Evolutionary conservation across 371 early-diverging fungal genomes (phyloP).

Genomic region (Syncephalastrum contaminatum): DNA sequence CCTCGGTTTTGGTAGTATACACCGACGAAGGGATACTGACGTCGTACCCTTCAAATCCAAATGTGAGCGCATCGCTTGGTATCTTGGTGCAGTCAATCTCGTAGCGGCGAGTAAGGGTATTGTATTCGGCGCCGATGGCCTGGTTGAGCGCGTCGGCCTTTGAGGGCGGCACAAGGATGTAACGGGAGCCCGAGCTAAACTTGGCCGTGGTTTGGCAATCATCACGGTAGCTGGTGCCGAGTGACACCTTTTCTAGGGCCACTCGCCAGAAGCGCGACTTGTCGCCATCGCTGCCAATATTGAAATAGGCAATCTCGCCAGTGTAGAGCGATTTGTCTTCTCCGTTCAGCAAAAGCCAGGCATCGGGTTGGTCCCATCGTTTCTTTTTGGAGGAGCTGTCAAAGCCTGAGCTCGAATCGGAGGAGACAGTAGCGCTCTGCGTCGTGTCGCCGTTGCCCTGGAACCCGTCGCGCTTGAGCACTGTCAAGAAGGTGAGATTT

Average conservation of each 20-base stretch:
- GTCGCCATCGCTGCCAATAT: too few species aligned
- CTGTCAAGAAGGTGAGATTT: too few species aligned
- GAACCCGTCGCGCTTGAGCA: too few species aligned
- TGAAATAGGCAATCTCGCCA: too few species aligned
- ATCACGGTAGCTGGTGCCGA: too few species aligned
- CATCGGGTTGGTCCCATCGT: too few species aligned
- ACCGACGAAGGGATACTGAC: not conserved
- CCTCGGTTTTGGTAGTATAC: not conserved
- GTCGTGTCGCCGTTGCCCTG: too few species aligned
- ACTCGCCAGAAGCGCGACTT: too few species aligned
- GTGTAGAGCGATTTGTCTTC: too few species aligned
- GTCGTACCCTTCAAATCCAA: not conserved
- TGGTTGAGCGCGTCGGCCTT: not conserved
- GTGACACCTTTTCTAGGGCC: too few species aligned
- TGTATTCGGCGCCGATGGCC: not conserved
- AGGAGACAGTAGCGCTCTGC: too few species aligned
- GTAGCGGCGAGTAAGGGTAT: not conserved
- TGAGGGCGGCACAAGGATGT: not conserved
- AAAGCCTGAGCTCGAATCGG: conserved; percentile 2
- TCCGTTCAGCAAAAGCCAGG: too few species aligned
- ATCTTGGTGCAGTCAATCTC: not conserved
- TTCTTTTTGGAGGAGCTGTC: conserved; percentile 6
- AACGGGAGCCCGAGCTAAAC: conserved; percentile 1
- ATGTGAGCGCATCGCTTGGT: not conserved
- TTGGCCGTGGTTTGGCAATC: not conserved